Evolutionary conservation across 352 stramenopile species (phyloP).

Genomic region (Pseudoperonospora humuli): DNA sequence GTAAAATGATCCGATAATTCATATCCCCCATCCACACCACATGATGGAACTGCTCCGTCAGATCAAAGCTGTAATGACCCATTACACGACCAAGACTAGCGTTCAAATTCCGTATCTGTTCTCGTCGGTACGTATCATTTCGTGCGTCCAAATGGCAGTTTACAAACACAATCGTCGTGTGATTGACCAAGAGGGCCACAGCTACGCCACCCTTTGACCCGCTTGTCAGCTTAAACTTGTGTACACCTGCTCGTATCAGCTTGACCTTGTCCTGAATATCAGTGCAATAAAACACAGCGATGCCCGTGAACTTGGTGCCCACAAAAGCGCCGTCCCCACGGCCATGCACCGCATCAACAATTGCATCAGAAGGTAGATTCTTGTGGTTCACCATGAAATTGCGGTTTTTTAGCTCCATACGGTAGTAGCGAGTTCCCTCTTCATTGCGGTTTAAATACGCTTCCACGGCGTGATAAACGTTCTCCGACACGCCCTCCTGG

Average conservation of each 20-base stretch:
- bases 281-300: constrained; percentile 68
- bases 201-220: constrained; percentile 77
- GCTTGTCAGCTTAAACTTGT: constrained; percentile 80
- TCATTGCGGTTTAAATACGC: constrained; percentile 75
- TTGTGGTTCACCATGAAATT: constrained; percentile 62
- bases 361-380: constrained; percentile 49
- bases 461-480: constrained; percentile 73
- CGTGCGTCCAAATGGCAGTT: constrained; percentile 81
- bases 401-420: constrained; percentile 70
- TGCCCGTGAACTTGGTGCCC: constrained; percentile 77
- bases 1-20: constrained; percentile 79
- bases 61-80: constrained; percentile 70
- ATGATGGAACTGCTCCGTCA: constrained; percentile 86
- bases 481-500: constrained; percentile 82
- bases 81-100: constrained; percentile 70
- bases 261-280: constrained; percentile 54
- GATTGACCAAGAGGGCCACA: constrained; percentile 61
- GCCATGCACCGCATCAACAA: constrained; percentile 73
- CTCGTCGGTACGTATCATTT: constrained; percentile 69
- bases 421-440: constrained; percentile 45
- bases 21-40: constrained; percentile 87
- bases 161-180: constrained; percentile 78
- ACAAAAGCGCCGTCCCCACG: constrained; percentile 77
- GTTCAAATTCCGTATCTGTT: constrained; percentile 80
- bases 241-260: constrained; percentile 57